phyloP scores from a whole-genome alignment of 108 stramenopile species.

The Cyclostephanos tholiformis region DNA sequence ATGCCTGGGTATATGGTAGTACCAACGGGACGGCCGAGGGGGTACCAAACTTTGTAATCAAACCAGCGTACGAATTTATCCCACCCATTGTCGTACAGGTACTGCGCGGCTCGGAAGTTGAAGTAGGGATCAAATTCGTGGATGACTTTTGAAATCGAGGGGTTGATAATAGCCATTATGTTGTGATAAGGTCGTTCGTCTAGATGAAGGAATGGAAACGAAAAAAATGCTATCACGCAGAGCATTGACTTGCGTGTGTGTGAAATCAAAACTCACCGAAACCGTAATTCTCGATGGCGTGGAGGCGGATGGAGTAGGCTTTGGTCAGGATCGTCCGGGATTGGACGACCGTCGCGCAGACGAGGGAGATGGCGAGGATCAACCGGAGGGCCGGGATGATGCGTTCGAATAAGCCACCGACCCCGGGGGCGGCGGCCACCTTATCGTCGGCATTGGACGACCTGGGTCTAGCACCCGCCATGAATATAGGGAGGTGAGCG shows the following conservation, averaged over 20 bases:
- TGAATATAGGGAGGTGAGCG: slow-evolving; percentile 28
- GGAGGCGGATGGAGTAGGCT: slow-evolving; percentile 28
- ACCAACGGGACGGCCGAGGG: slow-evolving; percentile 93
- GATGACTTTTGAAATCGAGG: slow-evolving; percentile 66
- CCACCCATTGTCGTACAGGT: slow-evolving; percentile 59
- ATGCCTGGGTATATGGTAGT: slow-evolving; percentile 99
- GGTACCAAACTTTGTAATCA: slow-evolving; percentile 96
- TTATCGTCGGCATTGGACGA: neutral
- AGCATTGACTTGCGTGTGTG: too few relatives aligned
- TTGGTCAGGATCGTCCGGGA: neutral
- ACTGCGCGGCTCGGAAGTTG: slow-evolving; percentile 84
- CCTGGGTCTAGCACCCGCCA: slow-evolving; percentile 20
- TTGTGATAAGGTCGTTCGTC: too few relatives aligned
- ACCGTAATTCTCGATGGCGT: slow-evolving; percentile 16
- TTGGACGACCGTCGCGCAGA: neutral
- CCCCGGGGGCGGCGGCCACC: neutral
- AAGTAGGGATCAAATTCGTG: slow-evolving; percentile 93
- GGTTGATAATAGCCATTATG: neutral
- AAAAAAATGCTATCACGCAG: too few relatives aligned
- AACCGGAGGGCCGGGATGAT: neutral
- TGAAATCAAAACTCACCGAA: slow-evolving; percentile 35
- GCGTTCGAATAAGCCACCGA: neutral
- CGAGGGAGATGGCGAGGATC: neutral
- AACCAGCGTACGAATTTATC: slow-evolving; percentile 88
- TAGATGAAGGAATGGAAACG: neutral